A percentile compares a stretch with the other conserved stretches of the same genome.
phyloP scores from a whole-genome alignment of 1,139 yeast genomes.

The Trichomonascaceae sp. region DNA sequence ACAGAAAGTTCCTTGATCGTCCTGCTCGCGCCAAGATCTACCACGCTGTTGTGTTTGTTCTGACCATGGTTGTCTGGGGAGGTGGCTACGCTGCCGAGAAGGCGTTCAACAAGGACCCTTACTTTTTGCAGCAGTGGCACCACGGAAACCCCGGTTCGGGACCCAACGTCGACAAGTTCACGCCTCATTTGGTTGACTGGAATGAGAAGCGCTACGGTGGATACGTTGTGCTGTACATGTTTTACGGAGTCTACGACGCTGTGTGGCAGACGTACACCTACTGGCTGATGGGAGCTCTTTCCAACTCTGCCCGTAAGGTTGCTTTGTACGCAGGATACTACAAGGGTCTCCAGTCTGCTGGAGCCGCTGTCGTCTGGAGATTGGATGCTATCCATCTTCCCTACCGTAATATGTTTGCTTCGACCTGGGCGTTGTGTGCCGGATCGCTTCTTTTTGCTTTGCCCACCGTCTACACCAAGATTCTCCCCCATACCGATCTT shows the following conservation, averaged over 20 bases:
- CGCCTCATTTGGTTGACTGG: background rate
- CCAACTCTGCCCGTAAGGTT: constrained; percentile 40
- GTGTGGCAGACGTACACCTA: constrained; percentile 43
- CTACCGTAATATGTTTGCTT: constrained; percentile 35
- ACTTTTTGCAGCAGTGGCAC: constrained; percentile 29
- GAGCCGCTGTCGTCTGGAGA: constrained; percentile 50
- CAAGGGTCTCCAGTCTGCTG: constrained; percentile 50
- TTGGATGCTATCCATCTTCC: constrained; percentile 34
- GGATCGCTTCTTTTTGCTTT: constrained; percentile 36
- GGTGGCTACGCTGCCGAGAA: constrained; percentile 45
- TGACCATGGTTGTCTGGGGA: constrained; percentile 45
- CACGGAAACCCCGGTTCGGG: constrained; percentile 13
- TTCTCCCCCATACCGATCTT: constrained; percentile 34
- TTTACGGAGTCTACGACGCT: constrained; percentile 47
- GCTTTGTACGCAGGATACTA: constrained; percentile 52
- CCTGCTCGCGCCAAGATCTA: constrained; percentile 36
- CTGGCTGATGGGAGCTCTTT: constrained; percentile 45
- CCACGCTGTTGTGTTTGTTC: constrained; percentile 31
- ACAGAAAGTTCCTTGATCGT: constrained; percentile 32
- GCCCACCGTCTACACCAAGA: constrained; percentile 30
- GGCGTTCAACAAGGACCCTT: constrained; percentile 30
- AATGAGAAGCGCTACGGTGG: constrained; percentile 30
- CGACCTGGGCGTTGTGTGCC: constrained; percentile 42
- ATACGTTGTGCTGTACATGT: constrained; percentile 46
- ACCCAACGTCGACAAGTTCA: background rate